Evolutionary conservation across 116 monocot genomes (phyloP), one percentile per base, ranked within the genome.

Genomic region (Thalassia testudinum): DNA sequence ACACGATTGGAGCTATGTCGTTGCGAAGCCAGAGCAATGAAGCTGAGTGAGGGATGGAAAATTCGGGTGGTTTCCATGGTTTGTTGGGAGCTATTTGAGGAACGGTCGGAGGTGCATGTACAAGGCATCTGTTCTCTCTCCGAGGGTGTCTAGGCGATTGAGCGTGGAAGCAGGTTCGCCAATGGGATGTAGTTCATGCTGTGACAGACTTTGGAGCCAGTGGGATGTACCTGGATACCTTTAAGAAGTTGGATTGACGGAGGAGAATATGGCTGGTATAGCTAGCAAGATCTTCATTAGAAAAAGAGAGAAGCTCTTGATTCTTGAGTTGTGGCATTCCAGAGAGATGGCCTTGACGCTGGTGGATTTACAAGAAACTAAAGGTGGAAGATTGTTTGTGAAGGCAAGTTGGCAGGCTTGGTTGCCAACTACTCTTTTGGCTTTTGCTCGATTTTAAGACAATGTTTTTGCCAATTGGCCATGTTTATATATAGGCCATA

Each of bases 1-100:
- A 95, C 85, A 13, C 81, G 95, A 2, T 95, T 88, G 15, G 95
- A 95, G 60, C 38, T 95, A 40, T 84, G 87, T 52, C 87, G 87
- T 45, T 84, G 78, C 17, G 81, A 60, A 26, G 84, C 81, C 73
- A 87, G 84, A n/a, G 85, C 74, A 0, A 78, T 78, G 27, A 76
- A 78, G 65, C 61, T 95, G 66, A 87, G 88, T 67, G 85, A 85
- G 30, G 88, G 88, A 43, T 84, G 78, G 60, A 57, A 67, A 4
- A 88, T 88, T 4, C 54, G 95, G 29, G 84, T 95, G 0, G 88
- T 95, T 0, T 87, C 88, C 8, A 51, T 95, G 21, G 85, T 95
- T 60, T 74, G 59, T 18, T 87, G 95, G 95, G 95, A 95, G 59
- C 70, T 95, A 47, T 95, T 81, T 55, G 85, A 95, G 8, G 88